Evolutionary conservation across 169 alveolate genomes (phyloP), one percentile per base, ranked within the genome.

Genomic region (Eimeria falciformis): DNA sequence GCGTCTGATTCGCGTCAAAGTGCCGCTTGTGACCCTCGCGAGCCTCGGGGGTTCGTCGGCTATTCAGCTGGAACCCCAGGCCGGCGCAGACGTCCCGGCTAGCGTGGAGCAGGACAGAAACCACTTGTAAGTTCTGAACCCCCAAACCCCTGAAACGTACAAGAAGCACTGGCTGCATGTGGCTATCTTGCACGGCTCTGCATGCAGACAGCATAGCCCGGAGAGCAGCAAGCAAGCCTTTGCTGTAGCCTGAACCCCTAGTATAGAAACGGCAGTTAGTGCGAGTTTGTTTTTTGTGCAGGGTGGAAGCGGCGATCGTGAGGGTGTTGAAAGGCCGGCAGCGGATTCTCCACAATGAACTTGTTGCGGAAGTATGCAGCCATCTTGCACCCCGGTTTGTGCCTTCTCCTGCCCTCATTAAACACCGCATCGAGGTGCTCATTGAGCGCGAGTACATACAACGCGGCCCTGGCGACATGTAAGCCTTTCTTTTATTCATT

Each of bases 281-380:
- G n/a, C n/a, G n/a, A n/a, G n/a, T 62, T 14, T 7, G 9, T 6
- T 25, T 68, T 11, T 37, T n/a, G 3, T 17, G 4, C 89, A 73
- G 92, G 90, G 94, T 96, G 29, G 97, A 96, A 71, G 97, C 97
- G 9, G 79, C 96, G 45, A 92, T 96, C 40, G 96, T 96, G 29
- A 91, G 95, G 68, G 93, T 95, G 45, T 93, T 96, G 96, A 96
- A 96, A 79, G 79, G 95, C 5, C 81, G 96, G 53, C 90, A 93
- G 77, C 82, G 55, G 58, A 56, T 95, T 50, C 93, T 68, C 25
- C 96, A 96, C 75, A 87, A 88, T 18, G 82, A 71, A 5, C 78
- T 96, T 46, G 50, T 96, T 9, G 79, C 91, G 3, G 97, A 96
- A 62, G 94, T 92, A 14, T 84, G 90, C 43, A 93, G 90, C 78